Evolutionary conservation across 1,139 yeast species (phyloP).

Genomic region (Blastobotrys elegans): DNA sequence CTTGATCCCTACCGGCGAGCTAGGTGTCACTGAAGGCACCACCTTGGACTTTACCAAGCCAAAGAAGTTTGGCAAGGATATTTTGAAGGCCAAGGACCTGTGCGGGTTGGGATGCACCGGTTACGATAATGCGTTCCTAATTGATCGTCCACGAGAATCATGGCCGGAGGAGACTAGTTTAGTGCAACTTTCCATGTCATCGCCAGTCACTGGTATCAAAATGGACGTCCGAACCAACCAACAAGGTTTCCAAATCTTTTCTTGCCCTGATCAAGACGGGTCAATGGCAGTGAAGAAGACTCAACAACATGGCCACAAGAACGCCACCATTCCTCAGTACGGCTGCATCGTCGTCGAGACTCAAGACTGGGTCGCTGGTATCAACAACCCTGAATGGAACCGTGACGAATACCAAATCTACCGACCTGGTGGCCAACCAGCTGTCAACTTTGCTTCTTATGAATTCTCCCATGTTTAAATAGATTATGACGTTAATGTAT

Average conservation of each 20-base stretch:
- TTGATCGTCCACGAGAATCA: slow-evolving; percentile 10
- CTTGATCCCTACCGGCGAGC: slow-evolving; percentile 16
- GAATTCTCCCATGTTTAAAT: slow-evolving; percentile 11
- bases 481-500: too few species aligned
- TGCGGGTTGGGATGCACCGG: slow-evolving; percentile 16
- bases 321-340: slow-evolving; percentile 10
- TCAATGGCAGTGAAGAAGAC: slow-evolving; percentile 13
- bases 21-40: slow-evolving; percentile 8
- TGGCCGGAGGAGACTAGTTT: neutral
- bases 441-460: slow-evolving; percentile 15
- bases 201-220: slow-evolving; percentile 13
- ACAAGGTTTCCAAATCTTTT: slow-evolving; percentile 14
- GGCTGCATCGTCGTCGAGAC: slow-evolving; percentile 17
- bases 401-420: slow-evolving; percentile 11
- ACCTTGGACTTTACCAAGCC: slow-evolving; percentile 13
- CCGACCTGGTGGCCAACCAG: slow-evolving; percentile 11
- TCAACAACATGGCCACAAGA: slow-evolving; percentile 13
- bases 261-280: slow-evolving; percentile 10
- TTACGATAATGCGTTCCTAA: slow-evolving; percentile 15
- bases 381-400: slow-evolving; percentile 16
- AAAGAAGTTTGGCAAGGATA: slow-evolving; percentile 14
- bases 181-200: slow-evolving; percentile 8
- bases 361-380: slow-evolving; percentile 16
- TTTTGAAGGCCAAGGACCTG: slow-evolving; percentile 10
- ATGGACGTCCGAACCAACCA: slow-evolving; percentile 16